Evolutionary conservation across 768 basidiomycete species (phyloP), one percentile per base, ranked within the genome.

Genomic region (Dictyophora rubrovolvata): DNA sequence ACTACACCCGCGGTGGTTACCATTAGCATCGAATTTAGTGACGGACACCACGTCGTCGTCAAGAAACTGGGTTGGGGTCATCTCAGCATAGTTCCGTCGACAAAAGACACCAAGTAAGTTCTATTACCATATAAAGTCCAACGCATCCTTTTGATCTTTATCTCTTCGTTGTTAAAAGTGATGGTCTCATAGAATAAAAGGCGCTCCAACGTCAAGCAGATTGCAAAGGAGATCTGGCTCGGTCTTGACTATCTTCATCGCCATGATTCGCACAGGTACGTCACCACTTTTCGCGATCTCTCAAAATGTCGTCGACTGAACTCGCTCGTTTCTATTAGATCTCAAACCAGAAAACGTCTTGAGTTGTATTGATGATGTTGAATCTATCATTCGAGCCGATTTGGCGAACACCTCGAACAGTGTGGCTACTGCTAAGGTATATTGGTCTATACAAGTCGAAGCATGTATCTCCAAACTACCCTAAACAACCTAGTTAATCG

Each of bases 201-300:
- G n/a, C n/a, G n/a, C n/a, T n/a, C 65, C 89, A 93, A 53, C 96
- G 57, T 59, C 1, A 59, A 86, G 67, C 96, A 98, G 72, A 97
- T 98, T 65, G 92, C 93, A 23, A 97, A 97, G 70, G 96, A 98
- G 71, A 84, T 98, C 21, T 76, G 98, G 4, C 81, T 97, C 21
- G 96, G 96, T 6, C 76, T 99, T 53, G 95, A 98, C 69, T 99
- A 98, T 75, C 93, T 99, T 83, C 96, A 99, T 68, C 82, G 91
- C 51, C 46, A 90, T 99, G 42, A 42, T 57, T 14, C 56, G 48
- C 17, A 57, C 56, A 16, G 54, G 53, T 54, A 11, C 21, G 18
- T 5, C n/a, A 17, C 23, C 37, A 3, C 12, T 20, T 12, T 54
- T 20, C 33, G 16, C 53, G 2, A 2, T 28, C 28, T 28, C 28